phyloP scores from a whole-genome alignment of 805 yeast genomes.

The Citeromyces matritensis region DNA sequence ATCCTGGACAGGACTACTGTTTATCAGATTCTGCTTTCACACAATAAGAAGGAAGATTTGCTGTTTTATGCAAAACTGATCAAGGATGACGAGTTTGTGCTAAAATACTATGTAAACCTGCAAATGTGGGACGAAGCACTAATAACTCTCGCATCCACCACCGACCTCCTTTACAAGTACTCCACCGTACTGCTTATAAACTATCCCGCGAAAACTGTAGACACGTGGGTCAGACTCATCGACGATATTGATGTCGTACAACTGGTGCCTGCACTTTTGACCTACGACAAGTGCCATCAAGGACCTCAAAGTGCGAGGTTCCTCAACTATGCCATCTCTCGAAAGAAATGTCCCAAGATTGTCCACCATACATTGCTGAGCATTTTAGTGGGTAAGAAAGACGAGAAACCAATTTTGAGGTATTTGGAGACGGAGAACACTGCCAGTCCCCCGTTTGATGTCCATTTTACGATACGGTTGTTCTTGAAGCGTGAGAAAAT shows the following conservation, averaged over 20 bases:
- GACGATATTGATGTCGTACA: conserved; percentile 38
- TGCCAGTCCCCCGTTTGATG: conserved; percentile 34
- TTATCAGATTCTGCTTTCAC: conserved; percentile 55
- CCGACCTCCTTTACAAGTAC: conserved; percentile 45
- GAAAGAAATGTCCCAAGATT: conserved; percentile 23
- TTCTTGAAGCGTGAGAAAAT: conserved; percentile 45
- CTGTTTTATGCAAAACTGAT: conserved; percentile 53
- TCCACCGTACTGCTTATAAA: conserved; percentile 58
- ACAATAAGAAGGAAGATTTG: conserved; percentile 50
- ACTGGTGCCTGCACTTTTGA: conserved; percentile 62
- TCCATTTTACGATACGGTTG: conserved; percentile 61
- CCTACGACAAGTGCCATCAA: conserved; percentile 39
- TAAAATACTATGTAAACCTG: conserved; percentile 51
- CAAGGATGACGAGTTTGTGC: conserved; percentile 53
- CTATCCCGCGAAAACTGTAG: conserved; percentile 54
- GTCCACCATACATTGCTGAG: conserved; percentile 63
- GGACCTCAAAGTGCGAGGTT: conserved; percentile 57
- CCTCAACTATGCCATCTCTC: conserved; percentile 37
- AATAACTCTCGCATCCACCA: conserved; percentile 33
- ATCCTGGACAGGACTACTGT: conserved; percentile 51
- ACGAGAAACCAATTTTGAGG: conserved; percentile 31
- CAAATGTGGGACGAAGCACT: conserved; percentile 68
- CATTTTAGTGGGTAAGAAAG: conserved; percentile 35
- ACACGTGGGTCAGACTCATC: conserved; percentile 58
- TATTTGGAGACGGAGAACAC: conserved; percentile 22